Evolutionary conservation across 306 rosid species (phyloP), one percentile per base, ranked within the genome.

Genomic region (Alnus glutinosa): DNA sequence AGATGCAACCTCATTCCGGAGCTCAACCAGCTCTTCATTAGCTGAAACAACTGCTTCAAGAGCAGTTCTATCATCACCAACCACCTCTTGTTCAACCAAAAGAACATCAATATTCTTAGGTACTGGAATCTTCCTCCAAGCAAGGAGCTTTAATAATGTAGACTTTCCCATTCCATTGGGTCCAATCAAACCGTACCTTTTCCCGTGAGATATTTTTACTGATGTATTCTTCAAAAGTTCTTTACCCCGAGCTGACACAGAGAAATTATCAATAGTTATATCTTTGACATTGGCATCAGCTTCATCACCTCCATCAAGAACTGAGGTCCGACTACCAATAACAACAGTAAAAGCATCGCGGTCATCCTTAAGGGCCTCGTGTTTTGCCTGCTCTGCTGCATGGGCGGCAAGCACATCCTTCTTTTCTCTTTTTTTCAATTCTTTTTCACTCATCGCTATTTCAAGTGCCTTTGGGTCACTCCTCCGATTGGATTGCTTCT

Each of bases 121-220:
- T 49, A 89, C 92, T 0, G 97, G 97, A 77, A 90, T 92, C 90
- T 90, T 88, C 89, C 94, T 90, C 94, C 97, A 92, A 79, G 97
- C 97, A 73, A 92, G 91, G 78, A 92, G 94, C 86, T 90, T 92
- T 78, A 92, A 73, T 50, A 92, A 85, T 10, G 97, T 92, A 75
- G 97, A 92, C 84, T 92, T 92, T 3, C 93, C 93, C 86, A 5
- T 89, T 80, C 93, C 93, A 71, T 89, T 89, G n/a, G 93, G 93
- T 68, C 93, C 93, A 78, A 90, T 87, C 83, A 90, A 79, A 75
- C 93, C 93, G 79, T 90, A 90, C 61, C 93, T 83, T 81, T 84
- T 90, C 30, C 91, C 91, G 39, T 90, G 91, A 70, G 93, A 88
- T 82, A 88, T 88, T 77, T 50, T 88, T 37, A 88, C 92, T 1